Conservation (phyloP, 305 asterid genomes). For the Ilex paraguariensis region DNA sequence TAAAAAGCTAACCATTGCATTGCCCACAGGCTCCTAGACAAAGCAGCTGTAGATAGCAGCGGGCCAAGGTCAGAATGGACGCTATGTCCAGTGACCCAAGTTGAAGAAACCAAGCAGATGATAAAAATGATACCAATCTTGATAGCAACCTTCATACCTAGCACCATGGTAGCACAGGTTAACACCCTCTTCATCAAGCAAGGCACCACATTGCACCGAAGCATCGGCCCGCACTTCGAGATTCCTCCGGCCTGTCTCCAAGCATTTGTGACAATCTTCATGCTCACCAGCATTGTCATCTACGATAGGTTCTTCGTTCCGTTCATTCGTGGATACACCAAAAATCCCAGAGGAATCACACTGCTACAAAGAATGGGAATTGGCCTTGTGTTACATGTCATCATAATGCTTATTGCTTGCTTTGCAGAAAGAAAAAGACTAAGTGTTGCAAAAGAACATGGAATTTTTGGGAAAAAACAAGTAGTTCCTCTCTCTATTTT, state of each 20-base stretch:
- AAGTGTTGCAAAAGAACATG: constrained; percentile 27
- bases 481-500: constrained; percentile 41
- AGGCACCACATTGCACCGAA: constrained; percentile 52
- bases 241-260: constrained; percentile 56
- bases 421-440: constrained; percentile 45
- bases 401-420: constrained; percentile 40
- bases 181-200: constrained; percentile 55
- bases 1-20: no score
- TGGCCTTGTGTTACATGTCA: constrained; percentile 31
- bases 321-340: constrained; percentile 26
- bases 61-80: not conserved
- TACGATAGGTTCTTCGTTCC: constrained; percentile 51
- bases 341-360: constrained; percentile 44
- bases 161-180: constrained; percentile 25
- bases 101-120: constrained; percentile 2
- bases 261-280: constrained; percentile 29
- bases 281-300: constrained; percentile 29
- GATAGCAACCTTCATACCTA: not conserved
- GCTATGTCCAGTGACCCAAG: not conserved
- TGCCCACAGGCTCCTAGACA: not conserved
- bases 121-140: not conserved
- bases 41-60: not conserved
- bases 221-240: constrained; percentile 23
- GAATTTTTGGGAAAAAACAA: constrained; percentile 25
- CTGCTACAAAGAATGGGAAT: constrained; percentile 53